phyloP scores from a whole-genome alignment of 129 eudicot species.

The carrot (Daucus carota) region DH1_v3.0 NC_030382.2:42157001-42157500 shows the following conservation, averaged over 20 bases:
- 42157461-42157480: slow-evolving; percentile 48
- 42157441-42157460: slow-evolving; percentile 41
- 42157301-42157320: slow-evolving; percentile 35
- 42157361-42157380: slow-evolving; percentile 17
- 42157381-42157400: slow-evolving; percentile 29
- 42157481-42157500: slow-evolving; percentile 37
- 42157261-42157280: slow-evolving; percentile 44
- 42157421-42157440: slow-evolving; percentile 54
- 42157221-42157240: slow-evolving; percentile 44
- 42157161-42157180: slow-evolving; percentile 37
- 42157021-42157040: slow-evolving; percentile 65
- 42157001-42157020: slow-evolving; percentile 71
- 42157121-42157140: slow-evolving; percentile 42
- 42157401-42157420: slow-evolving; percentile 44
- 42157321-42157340: slow-evolving; percentile 13
- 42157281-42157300: slow-evolving; percentile 29
- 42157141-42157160: slow-evolving; percentile 35
- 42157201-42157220: slow-evolving; percentile 38
- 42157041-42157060: slow-evolving; percentile 53
- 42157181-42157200: slow-evolving; percentile 30
- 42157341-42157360: slow-evolving; percentile 5
- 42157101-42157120: slow-evolving; percentile 43
- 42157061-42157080: slow-evolving; percentile 46
- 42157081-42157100: slow-evolving; percentile 66
- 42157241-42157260: slow-evolving; percentile 23